A percentile compares a stretch with the other conserved stretches of the same genome.
Conservation (phyloP, 2,329 filamentous ascomycete genomes). For the Esteya vermicola region DNA sequence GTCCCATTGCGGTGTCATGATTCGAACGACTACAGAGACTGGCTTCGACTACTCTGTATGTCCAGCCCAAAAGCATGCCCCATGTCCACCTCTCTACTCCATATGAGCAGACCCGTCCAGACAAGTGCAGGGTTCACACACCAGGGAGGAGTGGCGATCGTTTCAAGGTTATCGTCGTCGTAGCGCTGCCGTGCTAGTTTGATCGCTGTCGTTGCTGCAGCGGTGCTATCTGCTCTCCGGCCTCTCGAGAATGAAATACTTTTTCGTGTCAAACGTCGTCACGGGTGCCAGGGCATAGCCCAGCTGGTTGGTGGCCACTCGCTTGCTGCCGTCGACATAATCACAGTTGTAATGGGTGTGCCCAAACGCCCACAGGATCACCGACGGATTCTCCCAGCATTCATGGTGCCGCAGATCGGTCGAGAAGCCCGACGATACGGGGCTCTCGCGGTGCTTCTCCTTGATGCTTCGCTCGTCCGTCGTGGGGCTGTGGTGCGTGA, state of each 20-base stretch:
- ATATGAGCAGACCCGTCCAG: too few species aligned
- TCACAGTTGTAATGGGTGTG: constrained; percentile 33
- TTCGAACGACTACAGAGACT: too few species aligned
- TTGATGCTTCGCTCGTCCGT: constrained; percentile 17
- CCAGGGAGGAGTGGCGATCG: too few species aligned
- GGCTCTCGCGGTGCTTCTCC: constrained; percentile 18
- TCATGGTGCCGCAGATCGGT: constrained; percentile 21
- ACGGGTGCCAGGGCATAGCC: neutral
- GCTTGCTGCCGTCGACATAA: constrained; percentile 11
- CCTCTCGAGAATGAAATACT: neutral
- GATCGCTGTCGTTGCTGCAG: too few species aligned
- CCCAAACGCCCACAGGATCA: constrained; percentile 32
- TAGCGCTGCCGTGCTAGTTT: too few species aligned
- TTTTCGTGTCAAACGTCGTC: neutral
- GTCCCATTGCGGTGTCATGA: too few species aligned
- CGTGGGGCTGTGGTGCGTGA: constrained; percentile 29
- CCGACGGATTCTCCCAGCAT: constrained; percentile 19
- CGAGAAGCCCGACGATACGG: constrained; percentile 18
- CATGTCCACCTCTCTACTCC: too few species aligned
- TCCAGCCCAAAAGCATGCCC: too few species aligned
- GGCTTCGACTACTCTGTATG: too few species aligned
- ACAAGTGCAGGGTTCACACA: too few species aligned
- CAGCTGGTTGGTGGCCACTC: neutral
- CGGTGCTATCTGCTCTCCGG: too few species aligned
- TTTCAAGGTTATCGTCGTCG: too few species aligned